Evolutionary conservation across 2,329 filamentous ascomycete species (phyloP), one percentile per base, ranked within the genome.

Genomic region (Ophiognomonia clavigignenti-juglandacearum): DNA sequence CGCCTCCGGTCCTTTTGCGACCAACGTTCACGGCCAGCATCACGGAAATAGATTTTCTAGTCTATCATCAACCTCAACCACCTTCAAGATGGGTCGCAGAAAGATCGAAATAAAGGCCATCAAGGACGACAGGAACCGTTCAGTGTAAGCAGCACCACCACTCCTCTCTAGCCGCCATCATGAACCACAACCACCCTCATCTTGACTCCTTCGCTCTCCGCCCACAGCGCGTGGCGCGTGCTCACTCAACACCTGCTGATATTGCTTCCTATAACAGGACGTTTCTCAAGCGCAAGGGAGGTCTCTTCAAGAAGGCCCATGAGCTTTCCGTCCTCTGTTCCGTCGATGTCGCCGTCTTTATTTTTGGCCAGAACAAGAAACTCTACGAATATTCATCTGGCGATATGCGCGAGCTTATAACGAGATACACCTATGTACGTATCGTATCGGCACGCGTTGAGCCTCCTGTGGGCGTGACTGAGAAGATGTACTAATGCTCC

Each of bases 81-180:
- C 39, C 47, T 53, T 57, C 67, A 71, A 64, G 45, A 98, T 98
- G 93, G 93, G 93, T 68, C 85, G 93, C 69, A 84, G 93, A 79
- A 98, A 98, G 82, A 98, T 98, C 66, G 93, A 97, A 75, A 97
- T 98, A 77, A 96, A 96, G 73, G 89, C 92, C 59, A 97, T 97
- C 78, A 96, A 96, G 72, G 91, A 96, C 82, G 91, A 96, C 70
- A 83, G 91, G 62, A 96, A 96, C 66, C 89, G 91, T 66, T 96
- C 91, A 61, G 91, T 96, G 91, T 96, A 89, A 70, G 88, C 53
- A 53, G 35, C n/a, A n/a, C n/a, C n/a, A n/a, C n/a, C n/a, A n/a
- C n/a, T n/a, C n/a, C 46, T 34, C 31, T 22, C 36, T 11, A 29
- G 19, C 9, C 16, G 11, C 27, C 16, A 19, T 4, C n/a, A 35